Base-by-base conservation (phyloP, 805 yeast species). In the Candida ipomoeae region DNA sequence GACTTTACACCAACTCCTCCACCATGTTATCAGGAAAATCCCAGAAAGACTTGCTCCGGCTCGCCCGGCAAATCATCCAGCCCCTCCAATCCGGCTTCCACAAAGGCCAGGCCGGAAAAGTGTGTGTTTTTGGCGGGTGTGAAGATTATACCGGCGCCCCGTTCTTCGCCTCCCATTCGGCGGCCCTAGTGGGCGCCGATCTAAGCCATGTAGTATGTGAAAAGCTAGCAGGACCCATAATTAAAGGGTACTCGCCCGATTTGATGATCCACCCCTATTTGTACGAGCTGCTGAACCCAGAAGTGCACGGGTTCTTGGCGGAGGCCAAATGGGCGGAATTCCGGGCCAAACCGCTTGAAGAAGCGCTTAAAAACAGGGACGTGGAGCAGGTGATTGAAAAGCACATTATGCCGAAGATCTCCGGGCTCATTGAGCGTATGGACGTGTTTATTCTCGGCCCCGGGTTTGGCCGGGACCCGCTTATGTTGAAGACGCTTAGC, bases 131-230 rank as follows among this genome's bases (percentile, higher is more conserved):
- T 54, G 99, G 99, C 20, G 99, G 99, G 1, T 85, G 94, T 65
- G 91, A 87, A 65, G 97, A 92, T 65, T 92, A 90, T 65, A 91
- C 97, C 0, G 99, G 99, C 0, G 99, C 99, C 0, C 98, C 98
- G 1, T 94, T 76, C 67, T 94, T 94, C 65, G 79, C 96, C 34
- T 87, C 95, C 5, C 85, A 87, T 64, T 87, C 96, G 0, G 81
- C 96, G 1, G 87, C 96, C 2, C 68, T 86, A 35, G 76, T 85
- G 45, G 99, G 99, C 0, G 85, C 90, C 48, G 99, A 92, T 64
- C 74, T 94, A 70, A 80, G 92, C 35, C 98, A 92, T 66, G 78
- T 92, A 8, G 77, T 94, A n/a, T 94, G 98, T 69, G 96, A 89
- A 57, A 66, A 70, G 46, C 69, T 72, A 31, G 97, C 97, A 0